Base-by-base conservation (phyloP, 768 basidiomycete species). In the Favolaschia claudopus region DNA sequence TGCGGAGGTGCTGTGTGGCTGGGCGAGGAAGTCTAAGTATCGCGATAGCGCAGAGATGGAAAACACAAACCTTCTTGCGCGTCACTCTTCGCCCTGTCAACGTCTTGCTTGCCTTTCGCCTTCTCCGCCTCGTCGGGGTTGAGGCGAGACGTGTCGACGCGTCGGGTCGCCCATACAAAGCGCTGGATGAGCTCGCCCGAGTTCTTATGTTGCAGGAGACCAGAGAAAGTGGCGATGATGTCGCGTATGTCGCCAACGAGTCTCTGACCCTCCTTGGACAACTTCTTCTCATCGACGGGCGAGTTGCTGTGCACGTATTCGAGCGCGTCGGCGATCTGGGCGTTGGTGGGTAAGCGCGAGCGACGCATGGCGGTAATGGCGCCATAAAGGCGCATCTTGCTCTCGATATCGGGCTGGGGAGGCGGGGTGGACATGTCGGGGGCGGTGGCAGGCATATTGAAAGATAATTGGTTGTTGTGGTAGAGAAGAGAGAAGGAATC, bases 181-280 rank as follows among this genome's bases (percentile, higher is more conserved):
- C 92, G 89, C 74, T 98, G 96, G 72, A 97, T 82, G 36, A 98
- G 82, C 76, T 98, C 95, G 65, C 96, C 95, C 22, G 80, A 76
- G 64, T 97, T 97, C 85, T 96, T 97, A 66, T 90, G 82, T 45
- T 78, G 68, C 55, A 95, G 87, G 36, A 83, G 65, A 13, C 88
- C 82, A 0, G 84, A 79, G 5, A 57, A 34, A 5, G 93, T 95
- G 63, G 86, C 83, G 67, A 96, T 81, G 69, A 97, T 92, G 44
- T 93, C 87, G 39, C 86, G 83, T n/a, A 82, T 72, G 69, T 97
- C 95, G 49, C 85, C 77, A 37, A 95, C 77, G 63, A 98, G 86
- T 64, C 85, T 87, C 58, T 77, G 82, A 60, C 95, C 95, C 14
- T 93, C 91, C 0, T 82, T 78, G 0, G 92, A 94, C 45, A 98